Evolutionary conservation across 768 basidiomycete species (phyloP).

Genomic region (Tulasnella sp.): DNA sequence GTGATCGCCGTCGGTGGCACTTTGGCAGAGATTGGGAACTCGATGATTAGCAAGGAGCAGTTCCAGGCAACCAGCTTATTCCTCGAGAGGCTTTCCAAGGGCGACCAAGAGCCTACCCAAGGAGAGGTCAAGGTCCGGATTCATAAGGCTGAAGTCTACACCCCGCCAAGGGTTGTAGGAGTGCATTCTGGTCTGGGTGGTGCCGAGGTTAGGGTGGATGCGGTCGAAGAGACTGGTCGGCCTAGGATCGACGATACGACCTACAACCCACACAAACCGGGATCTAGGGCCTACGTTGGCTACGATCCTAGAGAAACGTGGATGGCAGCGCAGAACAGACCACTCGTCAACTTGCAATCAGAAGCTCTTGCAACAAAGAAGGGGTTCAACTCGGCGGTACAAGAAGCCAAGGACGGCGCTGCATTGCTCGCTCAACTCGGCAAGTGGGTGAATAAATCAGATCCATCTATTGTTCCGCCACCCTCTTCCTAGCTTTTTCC

Average conservation of each 20-base stretch:
- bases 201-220: not conserved
- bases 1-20: slow-evolving; percentile 4
- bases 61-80: not conserved
- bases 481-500: too few species aligned
- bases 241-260: not conserved
- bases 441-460: too few species aligned
- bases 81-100: not conserved
- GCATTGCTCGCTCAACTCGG: too few species aligned
- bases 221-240: not conserved
- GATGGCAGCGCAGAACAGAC: not conserved
- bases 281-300: slow-evolving; percentile 1
- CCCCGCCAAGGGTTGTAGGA: slow-evolving; percentile 6
- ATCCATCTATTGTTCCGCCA: too few species aligned
- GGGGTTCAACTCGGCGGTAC: too few species aligned
- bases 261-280: slow-evolving; percentile 7
- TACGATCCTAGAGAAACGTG: not conserved
- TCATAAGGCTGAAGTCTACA: not conserved
- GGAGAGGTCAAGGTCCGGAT: slow-evolving; percentile 4
- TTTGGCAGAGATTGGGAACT: not conserved
- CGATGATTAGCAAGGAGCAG: not conserved
- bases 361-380: too few species aligned
- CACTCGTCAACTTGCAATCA: not conserved
- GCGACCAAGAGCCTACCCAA: not conserved
- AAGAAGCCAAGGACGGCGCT: too few species aligned
- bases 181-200: slow-evolving; percentile 7